Percentiles rank a stretch among this genome's conserved stretches.
Conservation (phyloP, 2,329 filamentous ascomycete genomes). For the Ophiostoma australiae region DNA sequence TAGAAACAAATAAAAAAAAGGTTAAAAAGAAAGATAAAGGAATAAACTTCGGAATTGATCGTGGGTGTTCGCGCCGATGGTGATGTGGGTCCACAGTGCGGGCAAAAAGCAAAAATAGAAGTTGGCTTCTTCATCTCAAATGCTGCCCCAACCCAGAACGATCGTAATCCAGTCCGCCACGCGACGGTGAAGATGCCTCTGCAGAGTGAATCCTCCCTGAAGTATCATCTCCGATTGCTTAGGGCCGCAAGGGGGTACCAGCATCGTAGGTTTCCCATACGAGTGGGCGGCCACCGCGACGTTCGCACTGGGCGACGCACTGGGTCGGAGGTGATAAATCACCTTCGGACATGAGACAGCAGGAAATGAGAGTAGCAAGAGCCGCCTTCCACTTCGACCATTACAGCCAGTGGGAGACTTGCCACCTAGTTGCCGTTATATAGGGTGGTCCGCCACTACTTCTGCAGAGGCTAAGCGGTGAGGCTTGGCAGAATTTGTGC, state of each 20-base stretch:
- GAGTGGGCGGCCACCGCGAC: conserved; percentile 62
- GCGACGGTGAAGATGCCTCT: conserved; percentile 65
- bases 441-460: not conserved
- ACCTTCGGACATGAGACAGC: conserved; percentile 50
- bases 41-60: not conserved
- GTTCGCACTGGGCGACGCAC: conserved; percentile 63
- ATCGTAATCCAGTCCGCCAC: conserved; percentile 66
- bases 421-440: conserved; percentile 14
- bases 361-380: conserved; percentile 45
- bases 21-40: not conserved
- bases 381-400: conserved; percentile 29
- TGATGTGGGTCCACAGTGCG: not conserved
- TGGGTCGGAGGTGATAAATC: conserved; percentile 34
- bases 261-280: conserved; percentile 62
- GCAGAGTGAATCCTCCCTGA: conserved; percentile 69
- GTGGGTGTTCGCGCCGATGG: not conserved
- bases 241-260: conserved; percentile 48
- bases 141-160: conserved; percentile 54
- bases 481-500: conserved; percentile 14
- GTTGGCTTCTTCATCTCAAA: conserved; percentile 52
- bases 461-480: conserved; percentile 10
- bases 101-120: conserved; percentile 32
- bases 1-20: not conserved
- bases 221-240: conserved; percentile 64
- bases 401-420: conserved; percentile 25